Conservation (phyloP, 2,329 filamentous ascomycete genomes). For the Aplosporella prunicola region DNA sequence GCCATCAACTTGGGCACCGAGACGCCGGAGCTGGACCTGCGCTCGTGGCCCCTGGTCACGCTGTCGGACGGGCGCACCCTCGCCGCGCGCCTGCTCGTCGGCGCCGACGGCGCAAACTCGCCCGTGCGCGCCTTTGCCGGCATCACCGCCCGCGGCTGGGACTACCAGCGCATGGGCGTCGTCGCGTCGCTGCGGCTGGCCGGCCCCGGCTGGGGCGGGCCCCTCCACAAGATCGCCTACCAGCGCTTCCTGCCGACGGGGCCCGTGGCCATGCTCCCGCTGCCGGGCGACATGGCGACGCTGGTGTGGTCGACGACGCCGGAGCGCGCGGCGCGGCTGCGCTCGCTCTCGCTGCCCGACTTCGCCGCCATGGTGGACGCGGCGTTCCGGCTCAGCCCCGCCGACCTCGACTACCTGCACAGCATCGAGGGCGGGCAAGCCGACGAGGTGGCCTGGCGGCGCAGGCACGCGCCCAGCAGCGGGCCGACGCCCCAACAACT, state of each 20-base stretch:
- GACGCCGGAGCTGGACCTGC: slow-evolving; percentile 61
- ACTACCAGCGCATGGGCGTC: slow-evolving; percentile 82
- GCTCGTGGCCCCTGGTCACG: slow-evolving; percentile 77
- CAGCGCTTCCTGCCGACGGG: slow-evolving; percentile 92
- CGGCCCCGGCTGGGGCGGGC: slow-evolving; percentile 32
- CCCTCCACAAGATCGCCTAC: slow-evolving; percentile 64
- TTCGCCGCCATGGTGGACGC: slow-evolving; percentile 88
- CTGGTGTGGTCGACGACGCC: slow-evolving; percentile 94
- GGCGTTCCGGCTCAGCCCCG: slow-evolving; percentile 70
- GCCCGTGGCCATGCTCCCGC: slow-evolving; percentile 80
- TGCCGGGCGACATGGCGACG: slow-evolving; percentile 73
- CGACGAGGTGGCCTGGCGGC: slow-evolving; percentile 54
- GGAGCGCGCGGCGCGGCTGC: slow-evolving; percentile 66
- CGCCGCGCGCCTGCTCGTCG: slow-evolving; percentile 75
- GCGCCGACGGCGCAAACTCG: slow-evolving; percentile 90
- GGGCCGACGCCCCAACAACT: slow-evolving; percentile 25
- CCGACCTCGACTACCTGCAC: slow-evolving; percentile 79
- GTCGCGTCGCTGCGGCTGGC: slow-evolving; percentile 79
- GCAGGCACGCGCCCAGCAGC: slow-evolving; percentile 49
- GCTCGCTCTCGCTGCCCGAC: slow-evolving; percentile 60
- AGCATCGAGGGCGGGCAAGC: slow-evolving; percentile 42
- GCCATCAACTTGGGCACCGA: slow-evolving; percentile 65
- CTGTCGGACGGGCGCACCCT: slow-evolving; percentile 59
- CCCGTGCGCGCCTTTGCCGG: slow-evolving; percentile 83
- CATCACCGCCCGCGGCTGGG: slow-evolving; percentile 82